Conservation (phyloP, 176 grass and related monocot species). For the Oryza glaberrima region DNA sequence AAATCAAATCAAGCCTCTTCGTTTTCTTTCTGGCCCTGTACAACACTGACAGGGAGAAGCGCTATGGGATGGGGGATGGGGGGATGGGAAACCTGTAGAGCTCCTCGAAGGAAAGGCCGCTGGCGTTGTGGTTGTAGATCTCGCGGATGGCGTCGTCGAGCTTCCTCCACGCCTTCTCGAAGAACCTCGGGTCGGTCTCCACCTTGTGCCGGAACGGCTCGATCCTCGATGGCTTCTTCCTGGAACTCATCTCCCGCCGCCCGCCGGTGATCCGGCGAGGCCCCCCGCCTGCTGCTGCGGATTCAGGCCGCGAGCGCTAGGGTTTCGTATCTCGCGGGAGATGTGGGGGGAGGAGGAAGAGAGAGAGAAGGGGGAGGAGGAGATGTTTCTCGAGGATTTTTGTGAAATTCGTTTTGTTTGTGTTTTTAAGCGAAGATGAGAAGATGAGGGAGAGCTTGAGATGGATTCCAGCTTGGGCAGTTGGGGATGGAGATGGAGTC, state of each 20-base stretch:
- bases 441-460: too few species aligned
- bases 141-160: slow-evolving; percentile 69
- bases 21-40: not conserved
- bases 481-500: too few species aligned
- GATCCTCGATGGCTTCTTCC: slow-evolving; percentile 62
- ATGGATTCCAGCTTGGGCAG: too few species aligned
- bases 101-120: slow-evolving; percentile 94
- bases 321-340: slow-evolving; percentile 39
- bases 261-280: slow-evolving; percentile 13
- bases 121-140: slow-evolving; percentile 97
- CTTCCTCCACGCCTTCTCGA: slow-evolving; percentile 73
- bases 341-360: not conserved
- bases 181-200: slow-evolving; percentile 84
- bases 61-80: not conserved
- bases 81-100: slow-evolving; percentile 69
- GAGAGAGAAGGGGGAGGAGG: not conserved
- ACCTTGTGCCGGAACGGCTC: slow-evolving; percentile 79
- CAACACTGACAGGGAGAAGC: not conserved
- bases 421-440: too few species aligned
- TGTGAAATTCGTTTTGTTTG: not conserved
- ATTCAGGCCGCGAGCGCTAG: slow-evolving; percentile 27
- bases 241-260: slow-evolving; percentile 34
- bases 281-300: too few species aligned
- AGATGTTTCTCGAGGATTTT: not conserved
- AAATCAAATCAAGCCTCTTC: not conserved